Conservation (phyloP, 2,329 filamentous ascomycete genomes). For the Verticillium zaregamsianum region DNA sequence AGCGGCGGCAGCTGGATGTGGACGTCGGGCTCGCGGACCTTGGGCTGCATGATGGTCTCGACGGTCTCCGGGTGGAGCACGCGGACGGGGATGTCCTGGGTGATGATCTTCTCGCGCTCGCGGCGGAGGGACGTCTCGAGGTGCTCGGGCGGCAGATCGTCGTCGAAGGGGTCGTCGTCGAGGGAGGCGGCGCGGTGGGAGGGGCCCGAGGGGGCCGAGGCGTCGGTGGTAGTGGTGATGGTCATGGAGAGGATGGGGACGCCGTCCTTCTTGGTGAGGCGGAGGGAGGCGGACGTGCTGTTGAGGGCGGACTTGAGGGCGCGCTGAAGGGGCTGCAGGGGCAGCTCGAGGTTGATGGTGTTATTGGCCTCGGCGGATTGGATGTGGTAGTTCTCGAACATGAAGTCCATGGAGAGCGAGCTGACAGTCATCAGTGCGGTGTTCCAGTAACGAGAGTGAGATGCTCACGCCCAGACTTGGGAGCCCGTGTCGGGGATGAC, state of each 20-base stretch:
- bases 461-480: constrained; percentile 87
- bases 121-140: constrained; percentile 55
- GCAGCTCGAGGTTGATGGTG: constrained; percentile 94
- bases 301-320: constrained; percentile 87
- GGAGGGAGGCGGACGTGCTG: constrained; percentile 76
- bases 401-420: constrained; percentile 67
- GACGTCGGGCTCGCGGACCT: constrained; percentile 85
- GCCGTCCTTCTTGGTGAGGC: constrained; percentile 89
- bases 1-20: constrained; percentile 87
- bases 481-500: constrained; percentile 92
- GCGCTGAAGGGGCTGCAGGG: constrained; percentile 79
- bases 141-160: constrained; percentile 45
- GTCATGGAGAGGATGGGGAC: constrained; percentile 85
- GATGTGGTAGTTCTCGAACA: constrained; percentile 82
- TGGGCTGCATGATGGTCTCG: constrained; percentile 91
- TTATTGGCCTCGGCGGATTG: constrained; percentile 80
- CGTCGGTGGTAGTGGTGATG: constrained; percentile 70
- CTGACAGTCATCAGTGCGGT: constrained; percentile 25
- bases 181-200: constrained; percentile 12
- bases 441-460: neutral
- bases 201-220: constrained; percentile 26
- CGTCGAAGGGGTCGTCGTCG: constrained; percentile 32
- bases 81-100: constrained; percentile 92
- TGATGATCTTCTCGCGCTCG: constrained; percentile 86
- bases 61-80: constrained; percentile 80